Conservation (phyloP, 768 basidiomycete species). For the Stropharia rugosoannulata region DNA sequence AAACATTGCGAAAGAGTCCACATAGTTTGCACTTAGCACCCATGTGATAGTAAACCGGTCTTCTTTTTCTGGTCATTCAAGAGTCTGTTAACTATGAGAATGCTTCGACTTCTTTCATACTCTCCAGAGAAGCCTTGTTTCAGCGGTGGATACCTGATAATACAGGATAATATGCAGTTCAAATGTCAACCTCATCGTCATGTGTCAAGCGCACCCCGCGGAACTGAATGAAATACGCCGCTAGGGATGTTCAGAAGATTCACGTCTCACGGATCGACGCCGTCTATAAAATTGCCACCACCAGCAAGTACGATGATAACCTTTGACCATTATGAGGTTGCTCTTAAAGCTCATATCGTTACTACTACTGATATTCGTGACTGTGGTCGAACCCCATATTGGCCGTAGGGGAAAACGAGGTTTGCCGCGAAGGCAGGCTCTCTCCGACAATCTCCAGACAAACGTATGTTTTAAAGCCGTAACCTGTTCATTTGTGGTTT, state of each 20-base stretch:
- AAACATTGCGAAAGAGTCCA: too few relatives aligned
- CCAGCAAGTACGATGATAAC: background rate
- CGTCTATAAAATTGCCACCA: conserved; percentile 9
- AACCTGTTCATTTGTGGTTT: background rate
- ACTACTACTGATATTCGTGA: conserved; percentile 19
- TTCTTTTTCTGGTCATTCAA: too few relatives aligned
- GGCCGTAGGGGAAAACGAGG: background rate
- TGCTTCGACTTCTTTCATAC: conserved; percentile 12
- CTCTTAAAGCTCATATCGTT: conserved; percentile 20
- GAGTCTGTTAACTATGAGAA: too few relatives aligned
- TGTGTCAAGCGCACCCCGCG: conserved; percentile 4
- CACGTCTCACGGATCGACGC: background rate
- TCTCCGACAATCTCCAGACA: conserved; percentile 29
- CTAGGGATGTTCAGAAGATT: background rate
- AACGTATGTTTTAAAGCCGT: conserved; percentile 21
- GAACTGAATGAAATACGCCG: background rate
- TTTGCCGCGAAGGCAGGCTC: conserved; percentile 19
- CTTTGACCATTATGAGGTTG: conserved; percentile 19
- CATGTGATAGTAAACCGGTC: too few relatives aligned
- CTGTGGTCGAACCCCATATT: conserved; percentile 14
- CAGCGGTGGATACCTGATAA: conserved; percentile 1
- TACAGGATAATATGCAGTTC: background rate
- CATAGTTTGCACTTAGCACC: too few relatives aligned
- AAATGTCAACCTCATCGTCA: conserved; percentile 1
- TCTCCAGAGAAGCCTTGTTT: background rate